A percentile compares a stretch with the other conserved stretches of the same genome.
phyloP scores from a whole-genome alignment of 345 rosid genomes.

The Salix udensis region DNA sequence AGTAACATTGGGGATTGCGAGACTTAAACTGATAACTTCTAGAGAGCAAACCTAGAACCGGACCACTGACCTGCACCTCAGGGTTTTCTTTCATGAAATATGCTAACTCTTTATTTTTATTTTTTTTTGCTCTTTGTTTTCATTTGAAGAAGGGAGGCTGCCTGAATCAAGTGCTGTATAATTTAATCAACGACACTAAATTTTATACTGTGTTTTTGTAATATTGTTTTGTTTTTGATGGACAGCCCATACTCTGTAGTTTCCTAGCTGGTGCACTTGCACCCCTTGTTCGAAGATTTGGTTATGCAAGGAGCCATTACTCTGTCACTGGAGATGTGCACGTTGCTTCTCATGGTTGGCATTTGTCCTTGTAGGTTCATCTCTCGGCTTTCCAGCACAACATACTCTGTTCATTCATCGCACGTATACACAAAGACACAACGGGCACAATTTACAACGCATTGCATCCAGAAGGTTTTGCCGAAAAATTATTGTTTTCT shows the following conservation, averaged over 20 bases:
- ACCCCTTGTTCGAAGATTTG: neutral
- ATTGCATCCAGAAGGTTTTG: neutral
- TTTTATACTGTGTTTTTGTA: neutral
- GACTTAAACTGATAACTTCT: no score
- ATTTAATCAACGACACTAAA: neutral
- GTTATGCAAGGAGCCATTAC: slow-evolving; percentile 10
- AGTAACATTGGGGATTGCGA: accelerated
- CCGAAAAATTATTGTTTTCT: neutral
- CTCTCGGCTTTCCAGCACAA: slow-evolving; percentile 45
- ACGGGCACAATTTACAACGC: neutral
- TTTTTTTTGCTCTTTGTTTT: neutral
- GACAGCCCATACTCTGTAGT: slow-evolving; percentile 28
- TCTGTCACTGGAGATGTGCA: slow-evolving; percentile 18
- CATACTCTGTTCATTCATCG: slow-evolving; percentile 20
- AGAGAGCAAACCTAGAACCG: no score
- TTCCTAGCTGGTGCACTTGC: slow-evolving; percentile 46
- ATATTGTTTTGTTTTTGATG: slow-evolving; percentile 15
- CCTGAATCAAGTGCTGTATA: neutral
- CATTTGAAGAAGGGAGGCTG: slow-evolving; percentile 2
- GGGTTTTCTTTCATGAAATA: neutral
- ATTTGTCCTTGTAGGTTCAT: slow-evolving; percentile 38
- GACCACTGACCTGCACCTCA: no score
- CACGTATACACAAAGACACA: slow-evolving; percentile 12
- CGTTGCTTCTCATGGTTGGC: slow-evolving; percentile 39
- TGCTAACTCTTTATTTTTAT: neutral